Evolutionary conservation across 306 rosid species (phyloP).

Genomic region (Cucurbita ficifolia): DNA sequence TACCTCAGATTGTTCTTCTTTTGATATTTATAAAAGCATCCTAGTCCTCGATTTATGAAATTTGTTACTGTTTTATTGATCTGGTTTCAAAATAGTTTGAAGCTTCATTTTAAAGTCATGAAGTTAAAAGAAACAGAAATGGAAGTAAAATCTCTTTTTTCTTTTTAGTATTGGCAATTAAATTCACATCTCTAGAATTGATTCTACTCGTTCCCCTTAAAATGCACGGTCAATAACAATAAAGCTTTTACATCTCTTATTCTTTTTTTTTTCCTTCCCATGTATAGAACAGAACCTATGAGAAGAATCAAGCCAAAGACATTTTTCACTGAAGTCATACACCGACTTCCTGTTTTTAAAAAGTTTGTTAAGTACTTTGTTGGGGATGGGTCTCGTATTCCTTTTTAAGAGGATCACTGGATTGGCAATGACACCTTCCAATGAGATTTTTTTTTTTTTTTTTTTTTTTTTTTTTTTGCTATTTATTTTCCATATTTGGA

Average conservation of each 20-base stretch:
- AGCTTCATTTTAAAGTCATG: background rate
- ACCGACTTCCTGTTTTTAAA: background rate
- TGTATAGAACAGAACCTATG: background rate
- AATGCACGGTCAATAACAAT: background rate
- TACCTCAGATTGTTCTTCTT: background rate
- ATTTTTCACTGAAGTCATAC: background rate
- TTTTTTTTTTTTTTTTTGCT: too few relatives aligned
- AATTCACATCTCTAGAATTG: background rate
- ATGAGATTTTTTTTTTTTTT: too few relatives aligned
- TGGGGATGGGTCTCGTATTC: background rate
- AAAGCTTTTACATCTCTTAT: background rate
- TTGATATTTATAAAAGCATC: conserved; percentile 3
- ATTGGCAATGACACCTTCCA: background rate
- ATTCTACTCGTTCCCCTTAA: background rate
- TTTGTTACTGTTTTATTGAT: background rate
- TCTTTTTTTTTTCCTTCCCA: background rate
- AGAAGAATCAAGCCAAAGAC: background rate
- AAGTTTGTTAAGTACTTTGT: background rate
- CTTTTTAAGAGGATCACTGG: background rate
- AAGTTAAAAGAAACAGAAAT: background rate
- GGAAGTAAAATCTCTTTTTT: background rate
- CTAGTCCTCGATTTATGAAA: background rate
- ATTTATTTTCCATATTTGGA: too few relatives aligned
- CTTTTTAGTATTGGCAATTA: background rate
- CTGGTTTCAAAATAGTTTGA: background rate